These are phyloP conservation scores for Solanum piurae DNA, from an alignment of 257 asterid species.

Conservation along the genomic window DNA sequence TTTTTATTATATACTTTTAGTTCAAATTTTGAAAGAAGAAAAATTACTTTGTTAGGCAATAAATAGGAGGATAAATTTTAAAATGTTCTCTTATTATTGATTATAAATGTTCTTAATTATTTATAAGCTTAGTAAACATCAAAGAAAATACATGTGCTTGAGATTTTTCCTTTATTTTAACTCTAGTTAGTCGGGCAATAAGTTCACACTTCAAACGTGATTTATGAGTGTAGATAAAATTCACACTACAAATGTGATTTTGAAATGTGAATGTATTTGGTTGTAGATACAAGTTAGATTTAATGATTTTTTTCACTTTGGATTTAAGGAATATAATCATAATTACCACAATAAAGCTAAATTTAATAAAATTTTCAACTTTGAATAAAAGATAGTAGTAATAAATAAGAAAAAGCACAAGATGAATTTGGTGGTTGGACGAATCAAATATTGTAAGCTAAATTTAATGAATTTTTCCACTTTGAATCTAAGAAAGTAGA, in stretches of 20 bases:
- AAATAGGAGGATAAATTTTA: too few species aligned
- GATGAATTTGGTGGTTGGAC: neutral
- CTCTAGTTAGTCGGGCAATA: neutral
- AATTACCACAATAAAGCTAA: neutral
- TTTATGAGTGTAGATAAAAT: too few species aligned
- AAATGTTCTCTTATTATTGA: too few species aligned
- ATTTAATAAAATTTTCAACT: neutral
- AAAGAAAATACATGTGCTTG: neutral
- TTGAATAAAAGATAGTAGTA: neutral
- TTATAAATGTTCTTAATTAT: neutral
- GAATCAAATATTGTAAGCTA: neutral
- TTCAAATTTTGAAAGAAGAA: neutral
- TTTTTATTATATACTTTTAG: neutral
- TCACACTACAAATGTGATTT: neutral
- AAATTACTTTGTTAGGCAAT: neutral
- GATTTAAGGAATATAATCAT: neutral
- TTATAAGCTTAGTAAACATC: neutral
- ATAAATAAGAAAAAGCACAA: neutral
- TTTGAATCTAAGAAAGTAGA: neutral
- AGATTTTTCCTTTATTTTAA: neutral
- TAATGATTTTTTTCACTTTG: neutral
- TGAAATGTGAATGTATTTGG: neutral
- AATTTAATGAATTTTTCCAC: neutral
- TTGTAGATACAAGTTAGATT: neutral
- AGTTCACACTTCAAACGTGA: neutral